These are phyloP conservation scores for Ceratocystis cubensis DNA, from an alignment of 2,329 filamentous ascomycete genomes.

Conservation along the genomic window DNA sequence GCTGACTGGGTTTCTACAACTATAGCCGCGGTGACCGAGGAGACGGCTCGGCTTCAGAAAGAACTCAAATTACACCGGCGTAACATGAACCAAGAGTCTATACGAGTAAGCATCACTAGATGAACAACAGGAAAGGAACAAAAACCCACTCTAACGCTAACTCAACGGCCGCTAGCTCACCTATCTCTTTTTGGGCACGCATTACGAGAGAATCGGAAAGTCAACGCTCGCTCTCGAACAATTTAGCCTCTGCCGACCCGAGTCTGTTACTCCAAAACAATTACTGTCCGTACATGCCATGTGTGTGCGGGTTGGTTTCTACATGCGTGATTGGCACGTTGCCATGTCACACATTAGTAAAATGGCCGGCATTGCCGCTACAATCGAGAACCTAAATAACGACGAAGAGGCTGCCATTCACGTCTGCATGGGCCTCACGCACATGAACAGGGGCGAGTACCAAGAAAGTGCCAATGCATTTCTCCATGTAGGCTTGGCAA, in stretches of 20 bases:
- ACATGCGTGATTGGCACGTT: constrained; percentile 64
- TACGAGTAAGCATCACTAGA: too few species aligned
- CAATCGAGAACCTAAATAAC: constrained; percentile 21
- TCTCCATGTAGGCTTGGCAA: constrained; percentile 46
- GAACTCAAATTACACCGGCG: constrained; percentile 92
- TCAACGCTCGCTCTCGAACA: constrained; percentile 60
- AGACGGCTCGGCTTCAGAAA: constrained; percentile 64
- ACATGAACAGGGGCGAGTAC: constrained; percentile 45
- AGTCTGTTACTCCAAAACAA: constrained; percentile 72
- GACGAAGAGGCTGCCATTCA: constrained; percentile 27
- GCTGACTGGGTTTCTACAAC: constrained; percentile 61
- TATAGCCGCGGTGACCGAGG: constrained; percentile 51
- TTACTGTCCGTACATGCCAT: constrained; percentile 72
- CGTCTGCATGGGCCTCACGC: constrained; percentile 38
- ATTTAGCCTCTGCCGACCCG: constrained; percentile 78
- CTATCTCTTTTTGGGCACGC: constrained; percentile 78
- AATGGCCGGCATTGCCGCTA: constrained; percentile 37
- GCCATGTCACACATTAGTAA: constrained; percentile 52
- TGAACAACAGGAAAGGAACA: too few species aligned
- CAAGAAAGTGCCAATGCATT: constrained; percentile 23
- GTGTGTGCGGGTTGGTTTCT: constrained; percentile 60
- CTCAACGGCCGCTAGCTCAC: background rate
- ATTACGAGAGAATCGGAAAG: constrained; percentile 68
- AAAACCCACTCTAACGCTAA: background rate
- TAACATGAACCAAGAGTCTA: constrained; percentile 68